phyloP scores from a whole-genome alignment of 1,139 yeast genomes.

The Suhomyces guaymorum region DNA sequence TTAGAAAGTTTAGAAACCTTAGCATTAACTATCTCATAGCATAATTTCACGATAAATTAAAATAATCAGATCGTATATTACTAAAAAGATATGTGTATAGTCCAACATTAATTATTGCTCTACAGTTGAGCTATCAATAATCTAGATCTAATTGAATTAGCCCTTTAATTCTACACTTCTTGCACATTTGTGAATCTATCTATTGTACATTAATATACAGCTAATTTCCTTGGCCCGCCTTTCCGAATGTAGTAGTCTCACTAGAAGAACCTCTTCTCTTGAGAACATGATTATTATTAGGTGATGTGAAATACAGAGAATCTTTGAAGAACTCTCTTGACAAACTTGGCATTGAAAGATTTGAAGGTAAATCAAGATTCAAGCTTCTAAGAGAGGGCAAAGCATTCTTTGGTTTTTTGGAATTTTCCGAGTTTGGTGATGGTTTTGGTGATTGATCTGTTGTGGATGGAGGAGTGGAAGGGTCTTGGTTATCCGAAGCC shows the following conservation, averaged over 20 bases:
- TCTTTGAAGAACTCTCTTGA: constrained; percentile 13
- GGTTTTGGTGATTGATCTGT: constrained; percentile 8
- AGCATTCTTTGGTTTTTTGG: constrained; percentile 27
- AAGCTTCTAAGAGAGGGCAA: constrained; percentile 54
- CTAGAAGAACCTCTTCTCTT: constrained; percentile 12
- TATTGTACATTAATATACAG: constrained; percentile 8
- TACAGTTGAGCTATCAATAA: neutral
- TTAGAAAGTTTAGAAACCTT: neutral
- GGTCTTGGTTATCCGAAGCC: constrained; percentile 6
- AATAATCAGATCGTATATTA: neutral
- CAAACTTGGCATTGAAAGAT: constrained; percentile 29
- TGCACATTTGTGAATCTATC: neutral
- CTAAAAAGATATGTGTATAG: neutral
- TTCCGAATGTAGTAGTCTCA: constrained; percentile 8
- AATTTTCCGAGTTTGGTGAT: constrained; percentile 10
- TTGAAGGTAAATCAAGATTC: constrained; percentile 50
- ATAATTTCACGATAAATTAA: no score
- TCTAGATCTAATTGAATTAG: neutral
- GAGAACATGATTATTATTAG: constrained; percentile 3
- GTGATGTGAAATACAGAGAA: constrained; percentile 7
- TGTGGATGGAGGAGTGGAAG: constrained; percentile 11
- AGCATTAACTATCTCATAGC: neutral
- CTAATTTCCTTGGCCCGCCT: constrained; percentile 7
- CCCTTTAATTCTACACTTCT: neutral
- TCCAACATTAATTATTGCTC: no score